Base-by-base conservation (phyloP, 805 yeast species). In the Suhomyces pyralidae region DNA sequence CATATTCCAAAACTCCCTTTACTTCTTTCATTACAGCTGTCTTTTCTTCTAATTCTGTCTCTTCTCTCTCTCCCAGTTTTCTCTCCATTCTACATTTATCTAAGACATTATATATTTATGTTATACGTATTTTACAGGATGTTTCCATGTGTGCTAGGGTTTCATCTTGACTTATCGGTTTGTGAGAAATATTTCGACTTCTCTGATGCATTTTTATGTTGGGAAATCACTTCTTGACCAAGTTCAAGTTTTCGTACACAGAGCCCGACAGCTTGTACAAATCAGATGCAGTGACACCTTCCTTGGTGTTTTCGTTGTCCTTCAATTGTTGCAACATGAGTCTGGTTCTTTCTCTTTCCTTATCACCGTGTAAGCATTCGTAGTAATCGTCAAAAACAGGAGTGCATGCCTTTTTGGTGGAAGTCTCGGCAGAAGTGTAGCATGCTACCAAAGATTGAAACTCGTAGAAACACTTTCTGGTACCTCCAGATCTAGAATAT, bases 391-490 rank as follows among this genome's bases (percentile, higher is more conserved):
- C 79, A 57, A 70, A 76, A 40, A 63, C 67, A 15, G 79, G 79
- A 32, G 69, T 66, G 61, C 80, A 76, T 60, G 65, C 73, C 62
- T 74, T 75, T 55, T 69, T 71, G 49, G 70, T 48, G 34, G 64
- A 63, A 34, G 79, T 76, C 49, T 74, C 79, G 9, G 78, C 79
- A 17, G 78, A 71, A 2, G 79, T 74, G 66, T 68, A 73, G 57
- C 80, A 76, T 19, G 74, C 76, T 49, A 69, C 68, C 50, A 74
- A 67, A 9, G 76, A 67, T 62, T 76, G 80, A 63, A 75, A 76
- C 57, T 76, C 80, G 62, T 75, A 76, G 61, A 72, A 76, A 59
- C 80, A 76, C 67, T 67, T 73, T 66, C 78, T 73, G 57, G 80
- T 76, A 48, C 79, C 80, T 26, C 80, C 80, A 36, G 71, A 63